These are phyloP conservation scores for Tolypocladium tundrense DNA, from an alignment of 2,329 filamentous ascomycete species.

Conservation along the genomic window DNA sequence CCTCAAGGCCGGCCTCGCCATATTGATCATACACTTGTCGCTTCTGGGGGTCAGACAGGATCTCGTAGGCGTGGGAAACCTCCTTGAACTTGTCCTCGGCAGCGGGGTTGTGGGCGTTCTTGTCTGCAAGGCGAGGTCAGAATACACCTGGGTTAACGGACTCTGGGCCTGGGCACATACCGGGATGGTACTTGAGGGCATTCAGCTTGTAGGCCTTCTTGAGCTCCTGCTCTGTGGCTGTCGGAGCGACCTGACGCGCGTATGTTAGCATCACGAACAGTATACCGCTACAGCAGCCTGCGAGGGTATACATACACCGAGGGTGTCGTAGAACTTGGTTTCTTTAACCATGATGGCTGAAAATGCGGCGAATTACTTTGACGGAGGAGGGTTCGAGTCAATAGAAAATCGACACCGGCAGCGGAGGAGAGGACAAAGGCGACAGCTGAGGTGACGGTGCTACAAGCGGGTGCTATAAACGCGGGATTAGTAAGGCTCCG, in stretches of 20 bases:
- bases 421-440: neutral
- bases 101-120: slow-evolving; percentile 88
- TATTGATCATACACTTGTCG: slow-evolving; percentile 91
- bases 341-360: slow-evolving; percentile 61
- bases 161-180: slow-evolving; percentile 35
- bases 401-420: slow-evolving; percentile 4
- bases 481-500: neutral
- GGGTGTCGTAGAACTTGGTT: slow-evolving; percentile 66
- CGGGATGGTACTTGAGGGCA: slow-evolving; percentile 76
- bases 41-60: slow-evolving; percentile 87
- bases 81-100: slow-evolving; percentile 99
- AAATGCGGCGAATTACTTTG: slow-evolving; percentile 3
- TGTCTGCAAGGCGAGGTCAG: slow-evolving; percentile 49
- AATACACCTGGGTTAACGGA: neutral
- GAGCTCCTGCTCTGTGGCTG: slow-evolving; percentile 73
- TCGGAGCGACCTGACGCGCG: slow-evolving; percentile 56
- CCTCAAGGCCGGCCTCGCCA: slow-evolving; percentile 93
- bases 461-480: neutral
- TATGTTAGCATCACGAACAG: slow-evolving; percentile 9
- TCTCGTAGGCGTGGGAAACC: slow-evolving; percentile 88
- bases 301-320: slow-evolving; percentile 52
- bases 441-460: neutral
- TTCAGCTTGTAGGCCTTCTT: slow-evolving; percentile 85
- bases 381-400: slow-evolving; percentile 3
- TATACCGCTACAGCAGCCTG: neutral